Percentiles rank a stretch among this genome's conserved stretches.
Conservation (phyloP, 768 basidiomycete species). For the Mrakia gelida region DNA sequence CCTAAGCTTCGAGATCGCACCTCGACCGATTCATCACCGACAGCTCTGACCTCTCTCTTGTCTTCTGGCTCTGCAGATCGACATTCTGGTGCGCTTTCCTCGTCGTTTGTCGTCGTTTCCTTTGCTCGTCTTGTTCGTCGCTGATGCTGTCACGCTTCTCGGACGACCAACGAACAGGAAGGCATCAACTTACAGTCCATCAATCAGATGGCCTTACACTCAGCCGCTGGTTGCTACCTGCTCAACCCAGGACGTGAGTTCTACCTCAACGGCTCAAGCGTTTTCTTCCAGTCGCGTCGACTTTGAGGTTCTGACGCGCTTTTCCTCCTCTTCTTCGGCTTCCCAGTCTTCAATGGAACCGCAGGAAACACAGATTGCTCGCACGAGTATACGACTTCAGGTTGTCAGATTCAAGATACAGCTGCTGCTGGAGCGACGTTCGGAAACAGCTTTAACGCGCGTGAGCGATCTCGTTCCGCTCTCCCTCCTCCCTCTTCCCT, state of each 20-base stretch:
- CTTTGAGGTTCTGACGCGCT: not conserved
- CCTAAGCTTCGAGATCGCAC: not conserved
- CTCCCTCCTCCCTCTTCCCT: not conserved
- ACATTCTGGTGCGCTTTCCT: slow-evolving; percentile 10
- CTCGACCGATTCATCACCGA: not conserved
- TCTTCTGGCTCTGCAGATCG: slow-evolving; percentile 1
- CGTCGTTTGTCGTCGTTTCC: not conserved
- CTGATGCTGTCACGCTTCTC: not conserved
- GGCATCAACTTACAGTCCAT: slow-evolving; percentile 2
- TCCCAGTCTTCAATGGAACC: slow-evolving; percentile 20
- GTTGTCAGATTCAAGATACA: slow-evolving; percentile 16
- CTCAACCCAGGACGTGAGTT: slow-evolving; percentile 9
- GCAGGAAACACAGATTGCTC: slow-evolving; percentile 5
- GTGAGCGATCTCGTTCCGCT: not conserved
- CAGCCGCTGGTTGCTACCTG: slow-evolving; percentile 6
- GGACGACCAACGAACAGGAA: not conserved
- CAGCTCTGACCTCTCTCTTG: too few relatives aligned
- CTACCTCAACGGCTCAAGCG: too few relatives aligned
- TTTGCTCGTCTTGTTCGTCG: too few relatives aligned
- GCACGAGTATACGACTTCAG: not conserved
- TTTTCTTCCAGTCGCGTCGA: not conserved
- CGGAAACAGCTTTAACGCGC: slow-evolving; percentile 11
- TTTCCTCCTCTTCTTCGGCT: not conserved
- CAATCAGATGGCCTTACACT: slow-evolving; percentile 18
- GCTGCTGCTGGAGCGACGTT: not conserved